Evolutionary conservation across 2,329 filamentous ascomycete genomes (phyloP).

Genomic region (Karstenula rhodostoma): DNA sequence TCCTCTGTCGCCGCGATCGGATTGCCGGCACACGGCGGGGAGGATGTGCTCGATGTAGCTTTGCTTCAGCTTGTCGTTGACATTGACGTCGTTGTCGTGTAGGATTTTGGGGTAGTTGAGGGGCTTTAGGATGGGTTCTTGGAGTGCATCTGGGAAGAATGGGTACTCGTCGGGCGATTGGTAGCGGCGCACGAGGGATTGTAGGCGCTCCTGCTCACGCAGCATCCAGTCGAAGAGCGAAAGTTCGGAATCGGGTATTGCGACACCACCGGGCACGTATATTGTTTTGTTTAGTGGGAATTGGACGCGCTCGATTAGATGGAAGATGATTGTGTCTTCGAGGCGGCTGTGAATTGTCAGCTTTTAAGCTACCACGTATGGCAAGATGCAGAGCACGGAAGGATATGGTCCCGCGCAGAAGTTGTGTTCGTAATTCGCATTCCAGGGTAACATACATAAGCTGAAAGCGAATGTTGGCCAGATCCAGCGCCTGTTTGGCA

Average conservation of each 20-base stretch:
- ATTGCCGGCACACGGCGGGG: slow-evolving; percentile 81
- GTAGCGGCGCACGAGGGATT: slow-evolving; percentile 93
- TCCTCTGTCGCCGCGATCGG: slow-evolving; percentile 79
- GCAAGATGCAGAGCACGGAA: neutral
- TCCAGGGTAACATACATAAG: slow-evolving; percentile 73
- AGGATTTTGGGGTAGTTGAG: slow-evolving; percentile 89
- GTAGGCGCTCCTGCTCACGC: slow-evolving; percentile 85
- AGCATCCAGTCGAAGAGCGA: slow-evolving; percentile 96
- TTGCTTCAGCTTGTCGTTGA: slow-evolving; percentile 85
- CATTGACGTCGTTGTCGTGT: slow-evolving; percentile 86
- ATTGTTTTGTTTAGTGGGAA: slow-evolving; percentile 92
- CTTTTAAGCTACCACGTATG: neutral
- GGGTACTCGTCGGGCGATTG: slow-evolving; percentile 97
- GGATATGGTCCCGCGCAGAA: neutral
- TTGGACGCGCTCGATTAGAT: slow-evolving; percentile 96
- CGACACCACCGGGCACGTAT: slow-evolving; percentile 81
- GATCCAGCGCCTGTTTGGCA: slow-evolving; percentile 82
- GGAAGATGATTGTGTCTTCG: slow-evolving; percentile 97
- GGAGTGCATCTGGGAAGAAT: slow-evolving; percentile 86
- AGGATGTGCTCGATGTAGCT: slow-evolving; percentile 86
- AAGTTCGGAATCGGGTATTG: slow-evolving; percentile 74
- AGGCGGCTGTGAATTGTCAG: slow-evolving; percentile 71
- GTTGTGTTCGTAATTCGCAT: neutral
- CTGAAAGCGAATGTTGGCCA: slow-evolving; percentile 91
- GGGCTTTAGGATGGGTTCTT: slow-evolving; percentile 83